Percentiles rank a stretch among this genome's conserved stretches.
Evolutionary conservation across 257 asterid genomes (phyloP).

Genomic region (Phtheirospermum japonicum): DNA sequence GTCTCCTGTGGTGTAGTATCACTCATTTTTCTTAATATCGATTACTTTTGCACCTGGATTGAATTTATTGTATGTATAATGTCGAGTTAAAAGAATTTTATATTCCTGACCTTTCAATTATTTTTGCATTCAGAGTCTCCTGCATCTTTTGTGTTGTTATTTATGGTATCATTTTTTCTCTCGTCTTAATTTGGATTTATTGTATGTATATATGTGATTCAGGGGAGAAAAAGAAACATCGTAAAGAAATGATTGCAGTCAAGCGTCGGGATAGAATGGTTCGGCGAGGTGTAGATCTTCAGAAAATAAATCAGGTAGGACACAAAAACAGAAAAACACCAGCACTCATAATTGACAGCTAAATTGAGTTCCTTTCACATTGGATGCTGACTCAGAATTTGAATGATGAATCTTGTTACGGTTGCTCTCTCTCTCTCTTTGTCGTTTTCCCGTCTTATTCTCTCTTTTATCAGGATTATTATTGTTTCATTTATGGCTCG

Average conservation of each 20-base stretch:
- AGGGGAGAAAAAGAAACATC: conserved; percentile 92
- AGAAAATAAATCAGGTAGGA: conserved; percentile 74
- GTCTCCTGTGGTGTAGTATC: background rate
- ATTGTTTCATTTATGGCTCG: background rate
- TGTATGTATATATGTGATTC: conserved; percentile 25
- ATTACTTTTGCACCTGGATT: background rate
- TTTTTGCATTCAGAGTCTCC: conserved; percentile 12
- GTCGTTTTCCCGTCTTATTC: conserved; percentile 1
- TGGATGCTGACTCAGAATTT: conserved; percentile 19
- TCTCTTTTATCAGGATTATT: conserved; percentile 1
- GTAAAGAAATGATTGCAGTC: conserved; percentile 70
- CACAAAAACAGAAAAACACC: background rate
- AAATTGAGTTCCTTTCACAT: background rate
- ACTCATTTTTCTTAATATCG: background rate
- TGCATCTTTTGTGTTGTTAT: background rate
- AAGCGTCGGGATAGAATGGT: conserved; percentile 86
- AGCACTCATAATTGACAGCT: background rate
- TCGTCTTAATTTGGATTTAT: conserved; percentile 2
- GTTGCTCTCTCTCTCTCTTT: background rate
- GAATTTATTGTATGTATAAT: background rate
- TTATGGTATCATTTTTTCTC: background rate
- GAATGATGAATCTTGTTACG: conserved; percentile 4
- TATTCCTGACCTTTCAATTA: conserved; percentile 5
- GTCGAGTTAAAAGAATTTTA: background rate
- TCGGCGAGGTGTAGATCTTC: conserved; percentile 85